A percentile compares a stretch with the other conserved stretches of the same genome.
Evolutionary conservation across 2,329 filamentous ascomycete species (phyloP).

Genomic region (Colletotrichum falcatum): DNA sequence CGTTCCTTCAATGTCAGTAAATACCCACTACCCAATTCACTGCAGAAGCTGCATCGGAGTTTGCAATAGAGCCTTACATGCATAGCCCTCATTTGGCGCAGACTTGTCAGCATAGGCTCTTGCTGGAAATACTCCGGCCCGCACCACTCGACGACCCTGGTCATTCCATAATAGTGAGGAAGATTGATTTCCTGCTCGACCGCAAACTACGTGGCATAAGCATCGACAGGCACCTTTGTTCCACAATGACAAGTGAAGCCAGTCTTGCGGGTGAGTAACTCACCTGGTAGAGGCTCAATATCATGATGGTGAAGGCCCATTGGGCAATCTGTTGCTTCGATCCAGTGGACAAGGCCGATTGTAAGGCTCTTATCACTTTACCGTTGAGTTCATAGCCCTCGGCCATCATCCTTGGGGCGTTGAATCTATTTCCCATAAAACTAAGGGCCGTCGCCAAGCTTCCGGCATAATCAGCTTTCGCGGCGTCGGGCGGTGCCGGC

Average conservation of each 20-base stretch:
- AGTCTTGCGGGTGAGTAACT: neutral
- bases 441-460: constrained; percentile 20
- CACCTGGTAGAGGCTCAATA: constrained; percentile 28
- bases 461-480: constrained; percentile 12
- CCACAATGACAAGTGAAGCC: too few relatives aligned
- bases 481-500: neutral
- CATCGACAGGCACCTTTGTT: neutral
- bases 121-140: constrained; percentile 28
- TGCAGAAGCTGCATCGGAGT: neutral
- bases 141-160: constrained; percentile 16
- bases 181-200: constrained; percentile 13
- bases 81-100: constrained; percentile 17
- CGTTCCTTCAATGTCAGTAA: neutral
- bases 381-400: constrained; percentile 30
- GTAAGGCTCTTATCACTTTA: constrained; percentile 5
- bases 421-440: constrained; percentile 5
- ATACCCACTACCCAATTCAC: too few relatives aligned
- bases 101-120: constrained; percentile 28
- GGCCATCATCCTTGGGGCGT: constrained; percentile 10
- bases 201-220: constrained; percentile 1
- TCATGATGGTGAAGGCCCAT: constrained; percentile 25
- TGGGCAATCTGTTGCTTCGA: constrained; percentile 15
- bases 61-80: constrained; percentile 5
- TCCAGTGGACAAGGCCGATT: neutral
- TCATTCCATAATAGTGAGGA: constrained; percentile 22